Base-by-base conservation (phyloP, 1,139 yeast species). In the Yamadazyma triangularis region DNA sequence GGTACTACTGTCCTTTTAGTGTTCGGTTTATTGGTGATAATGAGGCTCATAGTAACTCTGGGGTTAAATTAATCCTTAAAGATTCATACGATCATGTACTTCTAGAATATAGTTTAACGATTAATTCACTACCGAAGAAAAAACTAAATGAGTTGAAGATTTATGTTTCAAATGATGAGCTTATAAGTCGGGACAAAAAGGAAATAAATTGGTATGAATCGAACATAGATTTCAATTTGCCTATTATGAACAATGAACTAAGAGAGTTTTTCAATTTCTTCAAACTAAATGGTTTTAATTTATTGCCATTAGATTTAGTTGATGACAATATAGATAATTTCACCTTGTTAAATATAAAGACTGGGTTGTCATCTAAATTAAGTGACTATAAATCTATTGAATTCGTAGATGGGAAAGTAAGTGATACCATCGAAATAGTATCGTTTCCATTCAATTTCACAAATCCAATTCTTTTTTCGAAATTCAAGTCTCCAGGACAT, bases 391-490 rank as follows among this genome's bases (percentile, higher is more conserved):
- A 28, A 27, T 39, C 40, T 19, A 24, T 38, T 12, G 13, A 26
- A 11, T 39, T 40, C 35, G 27, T 19, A 13, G 20, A 18, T 9
- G 20, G 9, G 4, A 23, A 27, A 18, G 15, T 29, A n/a, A 19
- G 28, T 22, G 11, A 13, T 3, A 34, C 35, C 1, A 37, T 44
- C 4, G 44, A 42, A 9, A 33, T 44, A 5, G 13, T 32, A 14
- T 60, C 73, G 8, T 65, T 58, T 30, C 87, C 88, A 0, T 80
- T 79, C 51, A 76, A 70, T 31, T 54, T 76, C 30, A 75, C 80
- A 9, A 79, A 77, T 50, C 73, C 48, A 1, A 18, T 41, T 2
- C 25, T 44, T 3, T 80, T 80, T 44, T 53, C 72, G 15, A 65
- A 67, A 25, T 78, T 73, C 43, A 39, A 47, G 12, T 53, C 74